Base-by-base conservation (phyloP, 108 stramenopile genomes). In the Epipyxis sp. region DNA sequence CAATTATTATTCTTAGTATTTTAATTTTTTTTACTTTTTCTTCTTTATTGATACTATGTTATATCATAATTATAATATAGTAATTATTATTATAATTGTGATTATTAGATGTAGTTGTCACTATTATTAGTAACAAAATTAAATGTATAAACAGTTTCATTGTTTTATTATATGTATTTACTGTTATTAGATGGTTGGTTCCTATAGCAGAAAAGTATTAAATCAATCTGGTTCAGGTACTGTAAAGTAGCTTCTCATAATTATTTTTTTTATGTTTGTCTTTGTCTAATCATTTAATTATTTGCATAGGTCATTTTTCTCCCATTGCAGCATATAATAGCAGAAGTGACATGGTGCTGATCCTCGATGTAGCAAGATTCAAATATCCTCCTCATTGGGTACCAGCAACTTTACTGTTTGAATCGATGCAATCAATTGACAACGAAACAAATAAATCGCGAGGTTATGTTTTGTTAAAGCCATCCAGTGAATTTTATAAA, bases 291-390 rank as follows among this genome's bases (percentile, higher is more conserved):
- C n/a, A n/a, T n/a, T n/a, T n/a, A 40, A 76, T 16, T 69, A 81
- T 59, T 82, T 97, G 30, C 78, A 85, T 6, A 95, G 97, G 20
- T n/a, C 97, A 98, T 80, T 98, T 90, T 82, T 88, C 88, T 59
- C 95, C 94, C 20, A 42, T 98, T 69, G 97, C 91, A 0, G 91
- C 88, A 40, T 97, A 94, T 87, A 81, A 89, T 77, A 46, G 59
- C 34, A 77, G 62, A 6, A 80, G 83, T 0, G 97, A 95, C 79
- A 42, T 78, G 37, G 95, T 98, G 42, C 86, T 97, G 59, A 83
- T 98, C 57, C 80, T 98, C 89, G 97, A 98, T 83, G 90, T 93
- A 34, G 97, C 97, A 44, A 94, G 95, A 71, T 98, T 97, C 90
- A 98, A 98, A 87, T 93, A 94, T 84, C 92, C 94, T 0, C 88